Percentiles rank a stretch among this genome's conserved stretches.
These are phyloP conservation scores for Chiua sp. DNA, from an alignment of 1,284 basidiomycete genomes.

Conservation along the genomic window DNA sequence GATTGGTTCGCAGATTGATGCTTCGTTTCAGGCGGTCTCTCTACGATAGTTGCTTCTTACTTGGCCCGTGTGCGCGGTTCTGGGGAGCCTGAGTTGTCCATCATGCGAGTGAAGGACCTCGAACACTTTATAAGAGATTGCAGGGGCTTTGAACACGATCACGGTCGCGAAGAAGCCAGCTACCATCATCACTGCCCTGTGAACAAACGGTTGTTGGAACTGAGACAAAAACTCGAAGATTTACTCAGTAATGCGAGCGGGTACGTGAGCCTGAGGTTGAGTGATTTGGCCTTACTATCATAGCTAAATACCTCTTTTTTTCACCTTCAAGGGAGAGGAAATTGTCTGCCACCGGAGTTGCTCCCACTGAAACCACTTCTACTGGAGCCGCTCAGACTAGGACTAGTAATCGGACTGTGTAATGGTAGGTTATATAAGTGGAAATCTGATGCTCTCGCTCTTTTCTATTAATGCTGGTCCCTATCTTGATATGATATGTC, in stretches of 20 bases:
- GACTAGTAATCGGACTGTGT: too few relatives aligned
- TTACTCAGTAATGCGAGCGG: slow-evolving; percentile 42
- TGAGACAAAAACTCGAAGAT: slow-evolving; percentile 43
- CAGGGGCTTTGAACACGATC: slow-evolving; percentile 59
- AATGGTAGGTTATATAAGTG: too few relatives aligned
- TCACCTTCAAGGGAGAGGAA: slow-evolving; percentile 24
- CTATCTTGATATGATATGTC: too few relatives aligned
- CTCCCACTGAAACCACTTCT: background rate
- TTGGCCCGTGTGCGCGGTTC: slow-evolving; percentile 70
- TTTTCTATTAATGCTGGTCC: too few relatives aligned
- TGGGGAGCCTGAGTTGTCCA: slow-evolving; percentile 66
- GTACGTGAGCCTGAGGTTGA: slow-evolving; percentile 20
- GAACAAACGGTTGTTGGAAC: slow-evolving; percentile 13
- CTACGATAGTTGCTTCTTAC: slow-evolving; percentile 72
- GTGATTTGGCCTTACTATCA: background rate
- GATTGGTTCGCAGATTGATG: background rate
- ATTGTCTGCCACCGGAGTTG: slow-evolving; percentile 21
- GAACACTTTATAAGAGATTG: slow-evolving; percentile 68
- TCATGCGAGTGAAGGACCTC: slow-evolving; percentile 57
- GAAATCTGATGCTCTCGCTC: too few relatives aligned
- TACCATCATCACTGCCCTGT: slow-evolving; percentile 10
- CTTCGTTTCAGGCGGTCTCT: slow-evolving; percentile 51
- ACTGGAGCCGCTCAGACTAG: background rate
- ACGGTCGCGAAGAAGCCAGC: slow-evolving; percentile 45
- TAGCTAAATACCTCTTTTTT: background rate